These are phyloP conservation scores for Quaeritorhiza haematococci DNA, from an alignment of 371 early-diverging fungal genomes.

Conservation along the genomic window DNA sequence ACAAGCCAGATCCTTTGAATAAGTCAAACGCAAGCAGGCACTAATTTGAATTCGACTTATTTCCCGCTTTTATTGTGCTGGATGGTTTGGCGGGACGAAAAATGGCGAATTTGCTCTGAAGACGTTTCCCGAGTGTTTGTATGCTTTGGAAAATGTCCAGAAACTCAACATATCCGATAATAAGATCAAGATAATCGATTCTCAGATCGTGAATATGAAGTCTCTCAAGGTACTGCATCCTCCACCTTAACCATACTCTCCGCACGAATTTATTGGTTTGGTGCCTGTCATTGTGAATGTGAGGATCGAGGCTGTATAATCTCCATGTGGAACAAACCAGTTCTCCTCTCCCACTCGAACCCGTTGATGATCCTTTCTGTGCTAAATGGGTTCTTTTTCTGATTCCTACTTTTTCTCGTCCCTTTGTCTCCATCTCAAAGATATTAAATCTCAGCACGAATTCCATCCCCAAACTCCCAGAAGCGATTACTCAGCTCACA, in stretches of 20 bases:
- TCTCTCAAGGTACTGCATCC: constrained; percentile 34
- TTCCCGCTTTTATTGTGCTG: not conserved
- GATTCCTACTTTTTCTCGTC: constrained; percentile 11
- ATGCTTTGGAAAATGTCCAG: constrained; percentile 37
- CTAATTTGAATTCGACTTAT: constrained; percentile 13
- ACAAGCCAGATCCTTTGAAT: constrained; percentile 17
- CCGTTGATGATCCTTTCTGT: not conserved
- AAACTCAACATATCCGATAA: constrained; percentile 44
- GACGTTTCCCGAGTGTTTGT: constrained; percentile 41
- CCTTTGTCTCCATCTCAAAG: constrained; percentile 45
- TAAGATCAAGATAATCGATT: constrained; percentile 39
- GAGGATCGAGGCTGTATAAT: no score
- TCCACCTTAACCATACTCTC: constrained; percentile 25
- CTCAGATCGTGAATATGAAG: constrained; percentile 42
- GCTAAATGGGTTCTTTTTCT: not conserved
- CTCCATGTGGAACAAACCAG: not conserved
- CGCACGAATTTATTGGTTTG: constrained; percentile 25
- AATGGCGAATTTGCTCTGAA: no score
- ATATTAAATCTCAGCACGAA: constrained; percentile 55
- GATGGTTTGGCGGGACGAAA: constrained; percentile 21
- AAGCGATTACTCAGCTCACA: constrained; percentile 42
- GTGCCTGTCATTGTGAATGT: no score
- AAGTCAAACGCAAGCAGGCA: constrained; percentile 18
- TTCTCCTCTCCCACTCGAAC: not conserved
- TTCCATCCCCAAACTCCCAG: constrained; percentile 44